These are phyloP conservation scores for Russula earlei DNA, from an alignment of 768 basidiomycete genomes.

Conservation along the genomic window DNA sequence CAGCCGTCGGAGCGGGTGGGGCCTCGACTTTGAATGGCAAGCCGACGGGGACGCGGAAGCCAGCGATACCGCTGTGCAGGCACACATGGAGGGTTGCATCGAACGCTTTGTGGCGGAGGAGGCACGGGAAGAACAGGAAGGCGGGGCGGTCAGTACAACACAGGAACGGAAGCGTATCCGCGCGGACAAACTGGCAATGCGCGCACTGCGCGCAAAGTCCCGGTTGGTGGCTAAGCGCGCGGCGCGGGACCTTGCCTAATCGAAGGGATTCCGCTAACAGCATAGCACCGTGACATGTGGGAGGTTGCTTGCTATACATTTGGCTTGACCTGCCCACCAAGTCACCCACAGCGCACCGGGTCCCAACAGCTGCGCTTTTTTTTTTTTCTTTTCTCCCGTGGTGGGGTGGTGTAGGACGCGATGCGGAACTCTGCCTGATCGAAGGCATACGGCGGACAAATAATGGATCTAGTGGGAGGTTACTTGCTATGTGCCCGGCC, in stretches of 20 bases:
- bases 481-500: too few species aligned
- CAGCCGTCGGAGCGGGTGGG: slow-evolving; percentile 55
- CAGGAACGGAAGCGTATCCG: slow-evolving; percentile 55
- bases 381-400: too few species aligned
- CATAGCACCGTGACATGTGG: not conserved
- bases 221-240: slow-evolving; percentile 19
- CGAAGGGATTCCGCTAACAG: not conserved
- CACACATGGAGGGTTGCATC: slow-evolving; percentile 64
- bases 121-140: slow-evolving; percentile 42
- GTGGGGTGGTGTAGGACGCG: too few species aligned
- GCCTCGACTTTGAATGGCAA: slow-evolving; percentile 75
- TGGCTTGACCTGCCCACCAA: not conserved
- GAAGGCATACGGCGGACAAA: too few species aligned
- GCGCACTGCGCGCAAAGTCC: slow-evolving; percentile 29
- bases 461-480: too few species aligned
- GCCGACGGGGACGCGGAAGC: slow-evolving; percentile 18
- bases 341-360: not conserved
- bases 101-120: slow-evolving; percentile 39
- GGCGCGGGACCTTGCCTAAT: not conserved
- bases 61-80: slow-evolving; percentile 36
- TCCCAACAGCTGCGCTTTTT: too few species aligned
- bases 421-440: too few species aligned
- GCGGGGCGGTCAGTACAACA: slow-evolving; percentile 54
- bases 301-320: not conserved
- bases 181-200: slow-evolving; percentile 32